A percentile compares a stretch with the other conserved stretches of the same genome.
Evolutionary conservation across 177 flowering plant species (phyloP).

Genomic region (Telopea speciosissima): DNA sequence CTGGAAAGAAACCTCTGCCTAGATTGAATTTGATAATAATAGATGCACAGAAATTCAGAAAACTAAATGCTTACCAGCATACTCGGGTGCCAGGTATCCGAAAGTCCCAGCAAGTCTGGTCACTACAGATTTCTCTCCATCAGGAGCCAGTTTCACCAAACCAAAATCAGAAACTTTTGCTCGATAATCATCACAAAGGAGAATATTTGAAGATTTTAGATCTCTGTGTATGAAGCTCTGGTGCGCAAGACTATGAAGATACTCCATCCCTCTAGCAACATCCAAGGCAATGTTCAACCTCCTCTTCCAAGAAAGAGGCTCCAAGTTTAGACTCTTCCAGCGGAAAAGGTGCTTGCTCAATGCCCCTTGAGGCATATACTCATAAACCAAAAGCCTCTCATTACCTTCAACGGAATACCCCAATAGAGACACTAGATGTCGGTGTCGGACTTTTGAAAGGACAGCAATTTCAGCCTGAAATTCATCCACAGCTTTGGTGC

Average conservation of each 20-base stretch:
- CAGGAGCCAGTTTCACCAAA: slow-evolving; percentile 90
- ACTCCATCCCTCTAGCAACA: slow-evolving; percentile 40
- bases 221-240: slow-evolving; percentile 32
- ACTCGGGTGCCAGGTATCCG: slow-evolving; percentile 26
- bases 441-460: slow-evolving; percentile 92
- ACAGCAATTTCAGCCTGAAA: slow-evolving; percentile 89
- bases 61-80: slow-evolving; percentile 63
- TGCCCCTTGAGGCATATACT: slow-evolving; percentile 49
- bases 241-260: not conserved
- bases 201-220: slow-evolving; percentile 86
- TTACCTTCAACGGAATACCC: slow-evolving; percentile 81
- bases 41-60: not conserved
- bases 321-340: slow-evolving; percentile 65
- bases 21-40: not conserved
- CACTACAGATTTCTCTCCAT: slow-evolving; percentile 66
- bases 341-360: slow-evolving; percentile 87
- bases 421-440: slow-evolving; percentile 84
- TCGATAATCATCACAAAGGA: slow-evolving; percentile 85
- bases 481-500: slow-evolving; percentile 68
- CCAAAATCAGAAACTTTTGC: slow-evolving; percentile 97
- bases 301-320: slow-evolving; percentile 92
- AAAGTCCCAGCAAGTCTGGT: slow-evolving; percentile 96
- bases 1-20: not conserved
- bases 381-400: not conserved
- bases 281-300: slow-evolving; percentile 88